Evolutionary conservation across 257 asterid genomes (phyloP).

Genomic region (Plantago major): DNA sequence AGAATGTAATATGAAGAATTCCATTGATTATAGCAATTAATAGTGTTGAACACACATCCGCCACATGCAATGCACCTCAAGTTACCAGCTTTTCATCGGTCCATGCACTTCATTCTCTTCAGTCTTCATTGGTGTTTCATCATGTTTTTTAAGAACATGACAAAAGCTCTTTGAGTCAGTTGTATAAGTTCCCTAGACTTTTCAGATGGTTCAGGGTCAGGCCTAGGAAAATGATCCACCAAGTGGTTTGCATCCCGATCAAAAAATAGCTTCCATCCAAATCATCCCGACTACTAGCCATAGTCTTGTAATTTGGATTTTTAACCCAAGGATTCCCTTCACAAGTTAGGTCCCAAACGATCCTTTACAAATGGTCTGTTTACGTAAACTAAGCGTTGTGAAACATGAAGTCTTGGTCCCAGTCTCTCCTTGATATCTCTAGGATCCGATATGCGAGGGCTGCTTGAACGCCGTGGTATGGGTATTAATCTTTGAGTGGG

Average conservation of each 20-base stretch:
- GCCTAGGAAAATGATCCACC: slow-evolving; percentile 27
- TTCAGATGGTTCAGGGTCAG: slow-evolving; percentile 56
- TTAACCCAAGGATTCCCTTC: slow-evolving; percentile 52
- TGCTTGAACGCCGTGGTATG: slow-evolving; percentile 13
- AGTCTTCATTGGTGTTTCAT: slow-evolving; percentile 46
- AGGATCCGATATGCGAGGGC: slow-evolving; percentile 25
- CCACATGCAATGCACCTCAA: slow-evolving; percentile 69
- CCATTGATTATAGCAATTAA: slow-evolving; percentile 37
- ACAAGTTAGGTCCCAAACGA: slow-evolving; percentile 47
- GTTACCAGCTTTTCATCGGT: slow-evolving; percentile 47
- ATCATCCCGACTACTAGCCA: slow-evolving; percentile 24
- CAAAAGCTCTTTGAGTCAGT: slow-evolving; percentile 51
- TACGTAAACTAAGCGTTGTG: slow-evolving; percentile 35
- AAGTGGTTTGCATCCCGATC: slow-evolving; percentile 32
- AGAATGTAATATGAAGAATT: slow-evolving; percentile 22
- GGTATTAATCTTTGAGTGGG: slow-evolving; percentile 28
- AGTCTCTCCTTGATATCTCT: slow-evolving; percentile 59
- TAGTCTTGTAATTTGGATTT: slow-evolving; percentile 22
- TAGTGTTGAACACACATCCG: slow-evolving; percentile 61
- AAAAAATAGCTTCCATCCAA: slow-evolving; percentile 21
- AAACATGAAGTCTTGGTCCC: slow-evolving; percentile 60
- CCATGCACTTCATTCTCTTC: slow-evolving; percentile 43
- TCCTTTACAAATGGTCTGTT: slow-evolving; percentile 43
- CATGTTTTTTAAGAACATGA: slow-evolving; percentile 58
- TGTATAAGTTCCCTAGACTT: slow-evolving; percentile 66